Conservation (phyloP, 2,329 filamentous ascomycete genomes). For the Ascochyta lentis region DNA sequence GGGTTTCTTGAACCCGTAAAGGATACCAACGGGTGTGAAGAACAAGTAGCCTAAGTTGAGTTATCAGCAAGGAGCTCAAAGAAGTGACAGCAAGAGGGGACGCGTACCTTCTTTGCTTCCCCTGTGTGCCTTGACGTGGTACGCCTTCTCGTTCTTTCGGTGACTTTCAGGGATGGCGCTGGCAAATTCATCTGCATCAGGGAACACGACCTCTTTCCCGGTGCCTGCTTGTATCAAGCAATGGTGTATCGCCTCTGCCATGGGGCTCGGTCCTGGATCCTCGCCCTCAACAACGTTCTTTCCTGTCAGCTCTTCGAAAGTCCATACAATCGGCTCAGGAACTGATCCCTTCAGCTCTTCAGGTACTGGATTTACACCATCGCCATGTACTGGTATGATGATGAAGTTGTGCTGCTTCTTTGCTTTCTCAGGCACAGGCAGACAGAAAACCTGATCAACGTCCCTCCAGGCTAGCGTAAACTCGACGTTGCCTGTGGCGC, state of each 20-base stretch:
- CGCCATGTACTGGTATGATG: conserved; percentile 60
- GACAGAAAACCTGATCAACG: conserved; percentile 65
- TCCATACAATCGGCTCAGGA: conserved; percentile 66
- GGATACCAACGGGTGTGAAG: conserved; percentile 65
- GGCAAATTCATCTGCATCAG: conserved; percentile 64
- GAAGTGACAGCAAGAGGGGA: background rate
- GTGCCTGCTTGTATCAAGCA: conserved; percentile 52
- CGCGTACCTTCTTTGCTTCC: conserved; percentile 68
- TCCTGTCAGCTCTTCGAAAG: conserved; percentile 60
- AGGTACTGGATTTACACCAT: conserved; percentile 56
- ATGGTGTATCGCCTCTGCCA: conserved; percentile 55
- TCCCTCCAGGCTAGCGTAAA: conserved; percentile 59
- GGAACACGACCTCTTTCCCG: conserved; percentile 59
- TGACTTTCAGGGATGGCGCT: conserved; percentile 67
- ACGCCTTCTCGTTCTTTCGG: conserved; percentile 68
- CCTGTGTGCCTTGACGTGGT: conserved; percentile 68
- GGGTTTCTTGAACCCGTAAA: conserved; percentile 72
- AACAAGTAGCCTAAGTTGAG: conserved; percentile 63
- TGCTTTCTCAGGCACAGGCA: conserved; percentile 69
- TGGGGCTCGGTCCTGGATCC: conserved; percentile 48
- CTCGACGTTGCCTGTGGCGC: conserved; percentile 60
- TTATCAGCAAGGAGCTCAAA: conserved; percentile 20
- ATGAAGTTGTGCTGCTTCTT: conserved; percentile 69
- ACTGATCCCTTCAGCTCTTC: conserved; percentile 48
- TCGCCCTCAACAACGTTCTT: conserved; percentile 53